phyloP scores from a whole-genome alignment of 2,329 filamentous ascomycete species.

The Fusarium paranaense region DNA sequence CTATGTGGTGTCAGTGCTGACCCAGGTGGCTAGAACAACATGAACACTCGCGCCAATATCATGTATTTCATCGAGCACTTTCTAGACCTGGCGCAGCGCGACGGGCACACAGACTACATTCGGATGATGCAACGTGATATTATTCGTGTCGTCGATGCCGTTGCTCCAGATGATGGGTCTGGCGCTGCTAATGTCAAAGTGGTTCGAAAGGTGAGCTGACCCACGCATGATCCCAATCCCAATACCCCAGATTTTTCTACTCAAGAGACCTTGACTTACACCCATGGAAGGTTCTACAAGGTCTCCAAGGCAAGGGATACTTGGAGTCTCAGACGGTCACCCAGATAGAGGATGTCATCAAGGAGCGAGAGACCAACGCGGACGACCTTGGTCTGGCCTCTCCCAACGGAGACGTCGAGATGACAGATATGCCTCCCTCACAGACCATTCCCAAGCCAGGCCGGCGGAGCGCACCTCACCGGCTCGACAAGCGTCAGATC shows the following conservation, averaged over 20 bases:
- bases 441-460: constrained; percentile 54
- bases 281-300: constrained; percentile 69
- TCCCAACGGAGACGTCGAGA: constrained; percentile 58
- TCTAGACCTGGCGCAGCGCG: constrained; percentile 84
- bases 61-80: constrained; percentile 99
- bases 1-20: constrained; percentile 14
- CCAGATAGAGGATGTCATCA: constrained; percentile 86
- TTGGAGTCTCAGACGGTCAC: constrained; percentile 78
- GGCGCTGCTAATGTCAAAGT: constrained; percentile 96
- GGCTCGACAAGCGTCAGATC: constrained; percentile 85
- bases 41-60: constrained; percentile 98
- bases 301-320: constrained; percentile 77
- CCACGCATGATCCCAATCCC: background rate
- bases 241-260: background rate
- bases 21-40: constrained; percentile 74
- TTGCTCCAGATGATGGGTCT: constrained; percentile 86
- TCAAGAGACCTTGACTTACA: constrained; percentile 21
- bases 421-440: constrained; percentile 56
- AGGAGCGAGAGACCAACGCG: constrained; percentile 77
- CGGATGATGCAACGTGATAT: constrained; percentile 97
- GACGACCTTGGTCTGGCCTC: constrained; percentile 66
- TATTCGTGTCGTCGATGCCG: constrained; percentile 88
- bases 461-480: constrained; percentile 49
- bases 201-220: constrained; percentile 75
- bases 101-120: constrained; percentile 83